phyloP scores from a whole-genome alignment of 768 basidiomycete species.

The Termitomyces heimii region DNA sequence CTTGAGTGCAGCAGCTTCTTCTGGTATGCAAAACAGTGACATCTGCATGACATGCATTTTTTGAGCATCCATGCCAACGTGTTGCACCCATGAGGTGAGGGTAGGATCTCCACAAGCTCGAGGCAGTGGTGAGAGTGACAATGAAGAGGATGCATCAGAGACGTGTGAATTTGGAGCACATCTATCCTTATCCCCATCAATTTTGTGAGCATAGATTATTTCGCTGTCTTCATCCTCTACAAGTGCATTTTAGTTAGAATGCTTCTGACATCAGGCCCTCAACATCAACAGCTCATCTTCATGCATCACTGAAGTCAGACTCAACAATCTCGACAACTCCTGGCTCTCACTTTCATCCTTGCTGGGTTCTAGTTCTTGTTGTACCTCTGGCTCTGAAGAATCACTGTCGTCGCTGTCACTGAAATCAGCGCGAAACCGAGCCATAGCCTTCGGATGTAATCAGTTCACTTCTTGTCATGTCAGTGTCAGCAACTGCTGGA shows the following conservation, averaged over 20 bases:
- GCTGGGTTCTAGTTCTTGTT: conserved; percentile 14
- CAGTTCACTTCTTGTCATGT: too few relatives aligned
- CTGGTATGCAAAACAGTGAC: conserved; percentile 73
- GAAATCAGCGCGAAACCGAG: too few relatives aligned
- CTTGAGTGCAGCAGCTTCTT: conserved; percentile 62
- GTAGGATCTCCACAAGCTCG: conserved; percentile 23
- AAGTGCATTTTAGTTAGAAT: conserved; percentile 35
- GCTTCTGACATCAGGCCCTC: conserved; percentile 15
- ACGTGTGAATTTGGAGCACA: too few relatives aligned
- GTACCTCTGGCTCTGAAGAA: too few relatives aligned
- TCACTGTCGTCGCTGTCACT: too few relatives aligned
- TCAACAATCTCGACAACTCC: too few relatives aligned
- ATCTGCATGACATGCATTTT: too few relatives aligned
- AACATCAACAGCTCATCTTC: conserved; percentile 40
- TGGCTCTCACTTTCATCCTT: conserved; percentile 32
- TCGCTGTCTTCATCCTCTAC: conserved; percentile 53
- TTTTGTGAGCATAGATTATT: conserved; percentile 23
- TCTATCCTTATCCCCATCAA: conserved; percentile 14
- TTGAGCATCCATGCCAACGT: conserved; percentile 77
- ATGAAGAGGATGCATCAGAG: too few relatives aligned
- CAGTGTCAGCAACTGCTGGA: too few relatives aligned
- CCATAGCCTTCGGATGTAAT: too few relatives aligned
- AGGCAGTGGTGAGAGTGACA: conserved; percentile 27
- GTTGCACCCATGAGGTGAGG: conserved; percentile 75
- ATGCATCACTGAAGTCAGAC: too few relatives aligned